Evolutionary conservation across 805 yeast genomes (phyloP), one percentile per base, ranked within the genome.

Genomic region (Lachancea kluyveri): DNA sequence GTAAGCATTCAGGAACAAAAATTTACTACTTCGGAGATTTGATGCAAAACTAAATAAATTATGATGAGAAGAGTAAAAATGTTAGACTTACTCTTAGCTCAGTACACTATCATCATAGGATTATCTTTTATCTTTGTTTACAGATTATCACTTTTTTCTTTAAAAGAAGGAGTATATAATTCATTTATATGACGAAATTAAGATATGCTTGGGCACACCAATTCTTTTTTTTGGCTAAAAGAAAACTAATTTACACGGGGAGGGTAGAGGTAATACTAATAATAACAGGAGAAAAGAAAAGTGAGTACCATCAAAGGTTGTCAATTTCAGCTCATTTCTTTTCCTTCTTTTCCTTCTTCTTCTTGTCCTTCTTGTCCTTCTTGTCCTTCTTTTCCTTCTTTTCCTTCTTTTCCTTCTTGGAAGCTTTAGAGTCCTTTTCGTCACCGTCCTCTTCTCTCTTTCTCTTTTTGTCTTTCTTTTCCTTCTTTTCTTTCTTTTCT

Each of bases 391-490:
- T 52, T 39, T 51, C 44, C 16, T 46, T 41, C 36, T 51, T 52
- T 45, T 48, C 48, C 26, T 50, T 45, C 39, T 56, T 57, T 43
- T 57, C 49, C 17, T 55, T 52, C 56, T 59, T 57, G 41, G 63
- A 54, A 41, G 51, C 51, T 26, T 53, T 47, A 36, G 50, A 45
- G 37, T 55, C 52, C 26, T 52, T 45, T 46, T 39, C 40, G 40
- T 57, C 49, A 43, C 52, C 31, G 33, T 43, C 50, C 24, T 35
- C 30, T 11, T 39, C 36, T 23, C 33, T 38, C 38, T 53, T 48
- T 53, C 61, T 54, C 43, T 54, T 50, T 45, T 60, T 50, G 21
- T 54, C 52, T 42, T 62, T 51, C 43, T 57, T 50, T 36, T 53
- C 41, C 41, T 61, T 49, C 46, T 59, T 46, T 30, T 52, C 45